Percentiles rank a stretch among this genome's conserved stretches.
These are phyloP conservation scores for Saccharum hybrid DNA, from an alignment of 202 grass and related monocot species.

Conservation along the genomic window DNA sequence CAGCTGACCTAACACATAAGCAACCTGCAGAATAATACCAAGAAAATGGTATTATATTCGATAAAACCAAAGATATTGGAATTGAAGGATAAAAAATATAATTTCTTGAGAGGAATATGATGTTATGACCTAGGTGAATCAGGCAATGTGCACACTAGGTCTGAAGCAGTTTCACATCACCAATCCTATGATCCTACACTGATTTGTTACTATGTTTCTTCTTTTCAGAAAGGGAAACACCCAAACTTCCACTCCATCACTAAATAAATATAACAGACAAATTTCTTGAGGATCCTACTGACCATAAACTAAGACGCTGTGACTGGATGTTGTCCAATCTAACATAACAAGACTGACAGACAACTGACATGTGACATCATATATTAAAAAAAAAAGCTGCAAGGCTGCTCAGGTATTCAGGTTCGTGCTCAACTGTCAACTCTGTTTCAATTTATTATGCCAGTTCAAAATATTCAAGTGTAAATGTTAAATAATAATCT, in stretches of 20 bases:
- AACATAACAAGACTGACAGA: too few relatives aligned
- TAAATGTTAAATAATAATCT: constrained; percentile 6
- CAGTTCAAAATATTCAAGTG: not conserved
- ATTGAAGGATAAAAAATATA: not conserved
- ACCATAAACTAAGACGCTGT: too few relatives aligned
- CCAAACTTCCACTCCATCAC: not conserved
- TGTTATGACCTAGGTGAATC: constrained; percentile 1
- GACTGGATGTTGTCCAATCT: too few relatives aligned
- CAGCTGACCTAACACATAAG: constrained; percentile 90
- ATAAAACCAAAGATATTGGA: not conserved
- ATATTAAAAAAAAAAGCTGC: not conserved
- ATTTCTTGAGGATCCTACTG: too few relatives aligned
- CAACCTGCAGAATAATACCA: constrained; percentile 56
- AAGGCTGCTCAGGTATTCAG: not conserved
- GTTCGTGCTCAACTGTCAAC: not conserved
- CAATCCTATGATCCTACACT: not conserved
- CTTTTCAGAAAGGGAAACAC: not conserved
- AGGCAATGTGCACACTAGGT: not conserved
- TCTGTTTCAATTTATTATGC: not conserved
- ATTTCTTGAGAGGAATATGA: not conserved
- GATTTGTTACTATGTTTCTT: not conserved
- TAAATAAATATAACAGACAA: not conserved
- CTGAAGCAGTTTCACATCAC: not conserved
- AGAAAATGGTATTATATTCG: not conserved
- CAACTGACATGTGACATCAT: too few relatives aligned